Base-by-base conservation (phyloP, 164 flowering plant species). In the Malania oleifera region DNA sequence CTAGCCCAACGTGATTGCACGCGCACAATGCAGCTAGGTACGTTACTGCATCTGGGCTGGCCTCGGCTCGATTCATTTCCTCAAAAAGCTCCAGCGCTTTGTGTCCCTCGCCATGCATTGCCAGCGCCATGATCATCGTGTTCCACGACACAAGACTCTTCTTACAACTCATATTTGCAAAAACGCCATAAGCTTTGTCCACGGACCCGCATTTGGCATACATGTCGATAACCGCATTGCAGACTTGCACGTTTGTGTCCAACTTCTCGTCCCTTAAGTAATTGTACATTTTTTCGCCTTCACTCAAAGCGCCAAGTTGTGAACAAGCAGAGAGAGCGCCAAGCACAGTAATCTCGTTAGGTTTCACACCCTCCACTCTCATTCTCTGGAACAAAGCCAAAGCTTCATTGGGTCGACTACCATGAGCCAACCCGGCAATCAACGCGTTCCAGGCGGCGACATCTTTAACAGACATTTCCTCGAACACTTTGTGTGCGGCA, bases 181-280 rank as follows among this genome's bases (percentile, higher is more conserved):
- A 93, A 20, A 86, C 85, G 11, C 25, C 6, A 44, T 56, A 72
- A 0, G 95, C 97, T 52, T 70, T 80, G 1, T 78, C 89, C 2
- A 88, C 77, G 19, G 72, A 64, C 44, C 98, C 97, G 45, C 97
- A 87, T 55, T 90, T 90, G 0, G 85, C 75, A 66, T 76, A 88
- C 96, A 86, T 87, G 65, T 90, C 99, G 48, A 93, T 86, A 10
- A 82, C 75, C 1, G 79, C 90, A 64, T 93, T 93, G 54, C 99
- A 83, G 20, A 93, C 91, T 22, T 54, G 67, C 34, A 73, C 80
- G 52, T 81, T 80, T n/a, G n/a, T 18, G 56, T 93, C 87, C 22
- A 86, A 57, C 60, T 61, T 46, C 57, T 65, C 72, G 2, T 67
- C 77, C 34, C 37, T 62, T 1, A 75, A 67, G 40, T 71, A 87